Percentiles rank a stretch among this genome's conserved stretches.
phyloP scores from a whole-genome alignment of 1,284 basidiomycete genomes.

The Leccinum subfulvum region DNA sequence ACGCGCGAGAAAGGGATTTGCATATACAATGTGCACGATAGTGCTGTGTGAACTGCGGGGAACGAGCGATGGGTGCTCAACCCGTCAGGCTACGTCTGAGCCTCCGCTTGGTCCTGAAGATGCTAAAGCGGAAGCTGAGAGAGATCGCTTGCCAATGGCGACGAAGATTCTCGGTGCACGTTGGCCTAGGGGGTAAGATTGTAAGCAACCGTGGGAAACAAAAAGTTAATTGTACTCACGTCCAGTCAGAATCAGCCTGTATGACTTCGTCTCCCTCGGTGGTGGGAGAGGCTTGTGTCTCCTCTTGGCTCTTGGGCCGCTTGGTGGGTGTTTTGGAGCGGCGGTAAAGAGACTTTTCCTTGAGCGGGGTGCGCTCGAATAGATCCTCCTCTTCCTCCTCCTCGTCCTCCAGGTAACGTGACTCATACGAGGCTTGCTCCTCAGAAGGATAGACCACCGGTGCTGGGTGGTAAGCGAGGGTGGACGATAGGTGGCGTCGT shows the following conservation, averaged over 20 bases:
- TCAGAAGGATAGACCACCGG: conserved; percentile 29
- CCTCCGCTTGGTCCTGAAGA: conserved; percentile 56
- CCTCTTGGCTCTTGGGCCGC: conserved; percentile 25
- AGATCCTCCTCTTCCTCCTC: conserved; percentile 34
- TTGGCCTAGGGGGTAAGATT: conserved; percentile 39
- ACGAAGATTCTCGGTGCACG: conserved; percentile 50
- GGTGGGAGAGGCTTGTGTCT: conserved; percentile 22
- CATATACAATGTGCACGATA: conserved; percentile 21
- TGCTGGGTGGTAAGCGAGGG: conserved; percentile 21
- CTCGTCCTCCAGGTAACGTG: conserved; percentile 22
- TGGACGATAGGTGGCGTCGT: conserved; percentile 25
- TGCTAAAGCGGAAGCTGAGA: conserved; percentile 51
- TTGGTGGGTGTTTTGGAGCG: conserved; percentile 24
- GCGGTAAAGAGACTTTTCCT: conserved; percentile 26
- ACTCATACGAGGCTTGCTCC: conserved; percentile 37
- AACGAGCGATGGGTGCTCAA: conserved; percentile 14
- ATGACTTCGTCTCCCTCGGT: conserved; percentile 16
- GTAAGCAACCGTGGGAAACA: not conserved
- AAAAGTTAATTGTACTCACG: conserved; percentile 30
- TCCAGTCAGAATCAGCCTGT: conserved; percentile 35
- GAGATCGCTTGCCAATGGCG: conserved; percentile 59
- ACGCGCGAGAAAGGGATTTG: conserved; percentile 23
- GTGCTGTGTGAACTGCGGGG: conserved; percentile 13
- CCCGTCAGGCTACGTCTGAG: conserved; percentile 35
- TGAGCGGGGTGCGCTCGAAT: conserved; percentile 24